Evolutionary conservation across 495 filamentous ascomycete genomes (phyloP).

Genomic region (Aspergillus taichungensis): DNA sequence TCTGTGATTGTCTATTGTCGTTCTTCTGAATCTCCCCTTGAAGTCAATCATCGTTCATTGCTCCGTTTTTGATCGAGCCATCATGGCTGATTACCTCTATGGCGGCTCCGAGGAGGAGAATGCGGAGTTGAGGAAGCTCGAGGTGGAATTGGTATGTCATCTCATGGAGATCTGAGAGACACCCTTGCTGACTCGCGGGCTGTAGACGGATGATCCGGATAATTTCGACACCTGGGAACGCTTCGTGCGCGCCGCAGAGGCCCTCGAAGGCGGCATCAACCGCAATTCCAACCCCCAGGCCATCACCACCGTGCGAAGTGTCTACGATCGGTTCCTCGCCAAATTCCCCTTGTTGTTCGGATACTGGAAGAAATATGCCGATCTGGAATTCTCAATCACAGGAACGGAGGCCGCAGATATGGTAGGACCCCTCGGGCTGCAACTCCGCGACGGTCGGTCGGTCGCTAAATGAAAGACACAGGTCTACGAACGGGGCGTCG

Average conservation of each 20-base stretch:
- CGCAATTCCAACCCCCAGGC: constrained; percentile 94
- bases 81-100: constrained; percentile 55
- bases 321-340: constrained; percentile 86
- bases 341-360: constrained; percentile 95
- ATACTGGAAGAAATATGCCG: constrained; percentile 99
- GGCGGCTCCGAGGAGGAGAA: constrained; percentile 80
- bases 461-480: constrained; percentile 25
- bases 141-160: constrained; percentile 58
- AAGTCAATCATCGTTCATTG: neutral
- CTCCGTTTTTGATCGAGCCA: constrained; percentile 3
- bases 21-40: neutral
- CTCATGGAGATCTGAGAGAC: neutral
- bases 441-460: neutral
- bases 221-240: constrained; percentile 95
- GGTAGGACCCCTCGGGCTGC: constrained; percentile 43
- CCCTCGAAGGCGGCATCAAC: constrained; percentile 86
- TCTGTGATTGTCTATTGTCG: neutral
- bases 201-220: constrained; percentile 64
- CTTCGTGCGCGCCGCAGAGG: constrained; percentile 72
- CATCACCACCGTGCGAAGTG: constrained; percentile 71
- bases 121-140: constrained; percentile 70
- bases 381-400: constrained; percentile 91
- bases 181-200: constrained; percentile 1
- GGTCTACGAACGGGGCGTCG: constrained; percentile 94
- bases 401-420: constrained; percentile 97